Evolutionary conservation across 495 filamentous ascomycete genomes (phyloP), one percentile per base, ranked within the genome.

Genomic region (Neurospora sp.): DNA sequence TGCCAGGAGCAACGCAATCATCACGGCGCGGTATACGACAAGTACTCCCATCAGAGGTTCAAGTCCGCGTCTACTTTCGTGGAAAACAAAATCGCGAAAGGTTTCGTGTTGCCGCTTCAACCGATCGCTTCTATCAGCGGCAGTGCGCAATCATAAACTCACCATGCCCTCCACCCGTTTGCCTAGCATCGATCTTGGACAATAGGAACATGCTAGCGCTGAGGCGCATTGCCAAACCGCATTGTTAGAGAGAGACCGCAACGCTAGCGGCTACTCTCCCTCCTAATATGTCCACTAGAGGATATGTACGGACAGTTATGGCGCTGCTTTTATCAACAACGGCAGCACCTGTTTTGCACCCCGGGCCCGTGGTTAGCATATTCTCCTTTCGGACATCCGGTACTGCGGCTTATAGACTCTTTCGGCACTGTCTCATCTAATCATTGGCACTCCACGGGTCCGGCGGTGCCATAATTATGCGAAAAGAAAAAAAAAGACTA

Each of bases 21-120:
- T 76, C 96, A 98, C 80, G 76, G 81, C 6, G 92, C 94, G 27
- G 90, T 99, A 73, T 98, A 87, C 76, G 93, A 98, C 22, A 99
- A 99, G 82, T 99, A 97, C 81, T 85, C 88, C 8, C 91, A 93
- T 78, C 91, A 88, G 71, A 89, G 91, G 40, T 98, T 91, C 84
- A 94, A 94, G 84, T 85, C 89, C 37, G 91, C 92, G 3, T 91
- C 94, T n/a, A 76, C 87, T 20, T 97, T 89, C 74, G 94, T 96
- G 39, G 88, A 94, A 77, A 83, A 81, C 22, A 90, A 94, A 83
- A 87, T 97, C 73, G 79, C 79, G 68, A 86, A 84, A 69, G 92
- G 86, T 8, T 85, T 84, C 65, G 75, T 71, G 14, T 79, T 87
- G 14, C 78, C 82, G 1, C 76, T 80, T 40, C 76, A 53, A 38